A percentile compares a stretch with the other conserved stretches of the same genome.
phyloP scores from a whole-genome alignment of 768 basidiomycete species.

The Macrolepiota albuminosa region DNA sequence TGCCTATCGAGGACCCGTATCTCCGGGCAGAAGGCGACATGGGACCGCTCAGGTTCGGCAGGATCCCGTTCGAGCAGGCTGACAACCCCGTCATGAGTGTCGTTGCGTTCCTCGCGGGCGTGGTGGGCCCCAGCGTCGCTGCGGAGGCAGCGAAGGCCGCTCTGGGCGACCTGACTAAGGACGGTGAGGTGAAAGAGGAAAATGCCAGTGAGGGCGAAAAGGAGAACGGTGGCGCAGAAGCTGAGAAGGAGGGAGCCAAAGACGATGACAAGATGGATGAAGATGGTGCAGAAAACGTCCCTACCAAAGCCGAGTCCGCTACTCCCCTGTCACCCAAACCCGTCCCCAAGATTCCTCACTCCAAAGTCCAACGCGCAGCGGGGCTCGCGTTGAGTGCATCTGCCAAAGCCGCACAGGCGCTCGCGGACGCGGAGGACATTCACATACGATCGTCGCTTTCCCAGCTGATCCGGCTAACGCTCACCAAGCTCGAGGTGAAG shows the following conservation, averaged over 20 bases:
- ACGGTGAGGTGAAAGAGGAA: constrained; percentile 26
- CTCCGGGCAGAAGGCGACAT: constrained; percentile 71
- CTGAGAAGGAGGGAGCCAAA: constrained; percentile 20
- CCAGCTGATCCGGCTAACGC: constrained; percentile 77
- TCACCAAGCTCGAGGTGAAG: constrained; percentile 91
- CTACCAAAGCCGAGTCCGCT: constrained; percentile 18
- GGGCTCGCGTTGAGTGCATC: constrained; percentile 86
- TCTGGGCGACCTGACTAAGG: constrained; percentile 67
- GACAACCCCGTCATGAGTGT: constrained; percentile 99
- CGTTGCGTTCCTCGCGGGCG: constrained; percentile 93
- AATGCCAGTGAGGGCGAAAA: constrained; percentile 21
- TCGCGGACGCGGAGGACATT: constrained; percentile 79
- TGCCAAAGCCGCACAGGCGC: constrained; percentile 72
- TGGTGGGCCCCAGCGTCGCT: constrained; percentile 85
- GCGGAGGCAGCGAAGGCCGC: constrained; percentile 93
- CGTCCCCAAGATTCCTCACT: constrained; percentile 51
- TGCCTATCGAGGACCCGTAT: constrained; percentile 97
- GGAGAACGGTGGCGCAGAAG: constrained; percentile 11
- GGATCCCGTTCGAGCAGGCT: constrained; percentile 88
- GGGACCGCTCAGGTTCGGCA: constrained; percentile 69
- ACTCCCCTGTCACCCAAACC: constrained; percentile 34
- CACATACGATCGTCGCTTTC: constrained; percentile 78
- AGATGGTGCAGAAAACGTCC: constrained; percentile 24
- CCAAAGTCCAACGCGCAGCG: constrained; percentile 79
- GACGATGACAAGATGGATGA: constrained; percentile 46